phyloP scores from a whole-genome alignment of 2,329 filamentous ascomycete species.

The Fusarium metavorans region DNA sequence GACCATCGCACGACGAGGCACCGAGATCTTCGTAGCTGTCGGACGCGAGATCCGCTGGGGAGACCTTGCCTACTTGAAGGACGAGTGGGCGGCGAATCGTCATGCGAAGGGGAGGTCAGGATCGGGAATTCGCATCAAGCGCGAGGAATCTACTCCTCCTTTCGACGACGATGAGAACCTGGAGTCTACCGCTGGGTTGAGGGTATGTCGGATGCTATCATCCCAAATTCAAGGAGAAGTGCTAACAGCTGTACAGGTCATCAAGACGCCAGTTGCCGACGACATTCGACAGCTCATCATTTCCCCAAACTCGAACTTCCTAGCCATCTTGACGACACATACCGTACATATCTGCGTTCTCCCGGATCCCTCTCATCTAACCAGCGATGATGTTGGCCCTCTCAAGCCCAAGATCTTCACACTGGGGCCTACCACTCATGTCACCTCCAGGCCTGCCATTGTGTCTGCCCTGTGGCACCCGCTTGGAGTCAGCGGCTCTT shows the following conservation, averaged over 20 bases:
- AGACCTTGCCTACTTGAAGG: conserved; percentile 84
- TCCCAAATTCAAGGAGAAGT: neutral
- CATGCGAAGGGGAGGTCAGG: conserved; percentile 47
- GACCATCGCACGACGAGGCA: conserved; percentile 83
- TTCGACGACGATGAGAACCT: conserved; percentile 49
- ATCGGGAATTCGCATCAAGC: conserved; percentile 58
- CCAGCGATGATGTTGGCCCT: conserved; percentile 73
- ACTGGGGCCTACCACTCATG: conserved; percentile 91
- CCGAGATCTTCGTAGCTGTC: conserved; percentile 88
- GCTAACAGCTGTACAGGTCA: conserved; percentile 62
- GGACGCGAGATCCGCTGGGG: conserved; percentile 94
- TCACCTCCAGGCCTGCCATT: conserved; percentile 85
- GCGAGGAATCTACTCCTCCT: conserved; percentile 57
- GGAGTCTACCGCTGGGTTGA: conserved; percentile 46
- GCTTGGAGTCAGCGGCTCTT: conserved; percentile 82
- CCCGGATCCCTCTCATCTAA: conserved; percentile 82
- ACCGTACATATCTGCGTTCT: conserved; percentile 90
- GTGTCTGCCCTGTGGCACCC: conserved; percentile 93
- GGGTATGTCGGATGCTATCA: conserved; percentile 45
- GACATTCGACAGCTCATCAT: conserved; percentile 88
- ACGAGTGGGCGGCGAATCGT: conserved; percentile 53
- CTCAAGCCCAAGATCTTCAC: conserved; percentile 89
- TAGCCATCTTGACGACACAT: conserved; percentile 88
- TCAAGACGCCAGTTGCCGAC: conserved; percentile 82
- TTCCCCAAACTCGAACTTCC: conserved; percentile 83